Percentiles rank a stretch among this genome's conserved stretches.
Evolutionary conservation across 2,329 filamentous ascomycete species (phyloP).

Genomic region (Teratosphaeria nubilosa): DNA sequence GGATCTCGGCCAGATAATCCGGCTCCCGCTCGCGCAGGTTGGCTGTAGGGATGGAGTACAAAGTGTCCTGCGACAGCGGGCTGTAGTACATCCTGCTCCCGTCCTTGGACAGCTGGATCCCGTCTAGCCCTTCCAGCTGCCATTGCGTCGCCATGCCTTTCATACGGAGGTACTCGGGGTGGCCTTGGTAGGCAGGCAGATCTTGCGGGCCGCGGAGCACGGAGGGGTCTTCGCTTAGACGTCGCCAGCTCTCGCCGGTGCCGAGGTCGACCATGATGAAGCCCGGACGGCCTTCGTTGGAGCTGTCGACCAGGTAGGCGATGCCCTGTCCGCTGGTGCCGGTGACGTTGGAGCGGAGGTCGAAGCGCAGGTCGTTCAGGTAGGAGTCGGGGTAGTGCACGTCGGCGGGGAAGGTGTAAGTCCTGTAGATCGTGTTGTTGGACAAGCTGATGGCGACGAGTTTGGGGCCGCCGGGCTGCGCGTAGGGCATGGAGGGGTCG

Average conservation of each 20-base stretch:
- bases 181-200: conserved; percentile 24
- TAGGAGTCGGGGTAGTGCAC: conserved; percentile 39
- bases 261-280: conserved; percentile 39
- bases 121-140: conserved; percentile 25
- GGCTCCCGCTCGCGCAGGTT: conserved; percentile 24
- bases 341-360: conserved; percentile 32
- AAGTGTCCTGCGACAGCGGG: conserved; percentile 29
- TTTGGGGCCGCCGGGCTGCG: conserved; percentile 36
- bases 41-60: conserved; percentile 23
- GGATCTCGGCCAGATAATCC: conserved; percentile 28
- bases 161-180: conserved; percentile 20
- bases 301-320: conserved; percentile 38
- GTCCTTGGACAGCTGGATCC: conserved; percentile 29
- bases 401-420: conserved; percentile 32
- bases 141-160: conserved; percentile 16
- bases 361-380: conserved; percentile 39
- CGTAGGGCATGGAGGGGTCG: conserved; percentile 33
- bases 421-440: conserved; percentile 31
- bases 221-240: conserved; percentile 26
- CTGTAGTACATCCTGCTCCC: conserved; percentile 35
- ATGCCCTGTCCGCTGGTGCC: conserved; percentile 31
- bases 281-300: conserved; percentile 36
- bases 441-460: conserved; percentile 33
- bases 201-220: conserved; percentile 23
- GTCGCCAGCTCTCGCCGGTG: conserved; percentile 33